Evolutionary conservation across 139 green algal genomes (phyloP).

Genomic region (Yamagishiella unicocca): DNA sequence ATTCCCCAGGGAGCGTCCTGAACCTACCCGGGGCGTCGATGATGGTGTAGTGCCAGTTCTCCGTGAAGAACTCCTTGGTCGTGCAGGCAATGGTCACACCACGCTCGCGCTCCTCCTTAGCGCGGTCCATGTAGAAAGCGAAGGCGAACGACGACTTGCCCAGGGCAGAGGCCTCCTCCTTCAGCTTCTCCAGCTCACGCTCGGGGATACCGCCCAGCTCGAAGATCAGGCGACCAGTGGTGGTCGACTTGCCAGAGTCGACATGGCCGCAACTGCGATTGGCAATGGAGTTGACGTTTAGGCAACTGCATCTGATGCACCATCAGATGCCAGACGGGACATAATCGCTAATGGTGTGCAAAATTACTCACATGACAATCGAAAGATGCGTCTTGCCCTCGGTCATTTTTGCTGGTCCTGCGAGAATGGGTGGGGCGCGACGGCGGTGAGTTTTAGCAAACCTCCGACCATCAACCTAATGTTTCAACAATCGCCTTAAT

Average conservation of each 20-base stretch:
- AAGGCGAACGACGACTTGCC: constrained; percentile 96
- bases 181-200: constrained; percentile 98
- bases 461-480: no score
- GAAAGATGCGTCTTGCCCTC: constrained; percentile 81
- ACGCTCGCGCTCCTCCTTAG: constrained; percentile 95
- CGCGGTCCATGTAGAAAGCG: constrained; percentile 93
- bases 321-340: not conserved
- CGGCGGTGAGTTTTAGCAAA: no score
- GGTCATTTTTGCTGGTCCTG: constrained; percentile 47
- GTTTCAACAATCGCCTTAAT: no score
- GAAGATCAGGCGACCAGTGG: constrained; percentile 97
- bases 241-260: constrained; percentile 97
- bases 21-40: constrained; percentile 89
- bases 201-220: constrained; percentile 99
- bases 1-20: no score
- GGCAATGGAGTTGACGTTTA: not conserved
- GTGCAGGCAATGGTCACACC: constrained; percentile 97
- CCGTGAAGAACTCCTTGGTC: constrained; percentile 99
- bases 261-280: constrained; percentile 88
- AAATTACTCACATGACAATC: constrained; percentile 76
- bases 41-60: constrained; percentile 99
- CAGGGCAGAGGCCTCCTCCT: constrained; percentile 89
- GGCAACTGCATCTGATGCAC: not conserved
- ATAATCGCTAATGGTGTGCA: no score
- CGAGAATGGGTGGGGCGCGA: not conserved